These are phyloP conservation scores for Calocybe indica DNA, from an alignment of 768 basidiomycete species.

Conservation along the genomic window DNA sequence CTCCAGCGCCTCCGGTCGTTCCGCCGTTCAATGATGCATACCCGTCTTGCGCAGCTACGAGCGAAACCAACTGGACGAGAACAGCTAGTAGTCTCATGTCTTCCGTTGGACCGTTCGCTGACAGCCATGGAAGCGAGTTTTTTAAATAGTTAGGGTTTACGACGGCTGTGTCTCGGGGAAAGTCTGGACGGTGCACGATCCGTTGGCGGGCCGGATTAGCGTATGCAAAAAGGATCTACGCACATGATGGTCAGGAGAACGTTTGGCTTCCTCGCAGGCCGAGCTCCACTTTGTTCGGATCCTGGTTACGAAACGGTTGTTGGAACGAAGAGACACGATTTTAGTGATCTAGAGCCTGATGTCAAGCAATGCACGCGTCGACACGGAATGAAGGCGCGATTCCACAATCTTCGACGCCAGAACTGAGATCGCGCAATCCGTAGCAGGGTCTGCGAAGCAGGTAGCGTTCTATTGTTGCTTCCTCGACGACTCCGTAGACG, in stretches of 20 bases:
- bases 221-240: neutral
- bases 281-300: too few relatives aligned
- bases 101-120: neutral
- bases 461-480: too few relatives aligned
- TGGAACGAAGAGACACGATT: too few relatives aligned
- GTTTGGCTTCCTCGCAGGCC: neutral
- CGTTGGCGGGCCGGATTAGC: constrained; percentile 2
- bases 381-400: too few relatives aligned
- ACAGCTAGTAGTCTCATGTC: neutral
- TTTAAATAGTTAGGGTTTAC: neutral
- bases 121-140: neutral
- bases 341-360: too few relatives aligned
- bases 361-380: too few relatives aligned
- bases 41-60: constrained; percentile 10
- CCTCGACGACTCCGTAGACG: too few relatives aligned
- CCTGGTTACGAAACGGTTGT: too few relatives aligned
- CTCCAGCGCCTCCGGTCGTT: constrained; percentile 15
- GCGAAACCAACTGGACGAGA: neutral
- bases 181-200: neutral
- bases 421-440: too few relatives aligned
- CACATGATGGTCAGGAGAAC: neutral
- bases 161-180: constrained; percentile 6
- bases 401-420: too few relatives aligned
- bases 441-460: too few relatives aligned
- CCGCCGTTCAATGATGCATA: constrained; percentile 16